Conservation (phyloP, 208 protist species). For the Borovskyia barvae region DNA sequence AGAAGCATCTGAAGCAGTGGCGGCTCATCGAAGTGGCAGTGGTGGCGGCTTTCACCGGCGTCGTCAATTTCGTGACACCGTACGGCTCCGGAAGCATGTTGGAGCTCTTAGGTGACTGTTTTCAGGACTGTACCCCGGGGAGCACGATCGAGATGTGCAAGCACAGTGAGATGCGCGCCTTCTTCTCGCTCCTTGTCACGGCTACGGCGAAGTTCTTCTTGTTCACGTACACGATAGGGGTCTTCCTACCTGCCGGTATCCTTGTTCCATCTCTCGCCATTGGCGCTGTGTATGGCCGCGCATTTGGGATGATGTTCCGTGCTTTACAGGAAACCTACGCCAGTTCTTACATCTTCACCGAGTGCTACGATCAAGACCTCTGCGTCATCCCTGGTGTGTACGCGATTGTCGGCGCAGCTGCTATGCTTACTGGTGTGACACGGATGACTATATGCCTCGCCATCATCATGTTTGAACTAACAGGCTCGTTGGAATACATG, state of each 20-base stretch:
- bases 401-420: constrained; percentile 91
- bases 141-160: constrained; percentile 55
- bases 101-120: constrained; percentile 68
- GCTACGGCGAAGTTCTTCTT: constrained; percentile 53
- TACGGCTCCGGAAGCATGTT: constrained; percentile 58
- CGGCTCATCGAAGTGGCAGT: constrained; percentile 65
- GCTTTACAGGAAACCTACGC: constrained; percentile 58
- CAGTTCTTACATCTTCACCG: constrained; percentile 54
- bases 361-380: constrained; percentile 58
- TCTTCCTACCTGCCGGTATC: constrained; percentile 82
- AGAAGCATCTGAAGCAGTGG: constrained; percentile 54
- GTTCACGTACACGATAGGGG: constrained; percentile 66
- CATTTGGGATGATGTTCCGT: constrained; percentile 65
- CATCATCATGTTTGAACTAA: constrained; percentile 94
- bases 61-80: constrained; percentile 68
- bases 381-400: constrained; percentile 90
- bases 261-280: constrained; percentile 93
- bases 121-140: constrained; percentile 69
- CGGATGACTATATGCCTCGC: constrained; percentile 93
- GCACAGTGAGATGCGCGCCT: constrained; percentile 33
- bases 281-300: constrained; percentile 79
- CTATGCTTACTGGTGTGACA: constrained; percentile 91
- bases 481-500: constrained; percentile 82
- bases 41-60: constrained; percentile 46
- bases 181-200: constrained; percentile 56